Conservation (phyloP, 345 rosid genomes). For the Ailanthus altissimus region DNA sequence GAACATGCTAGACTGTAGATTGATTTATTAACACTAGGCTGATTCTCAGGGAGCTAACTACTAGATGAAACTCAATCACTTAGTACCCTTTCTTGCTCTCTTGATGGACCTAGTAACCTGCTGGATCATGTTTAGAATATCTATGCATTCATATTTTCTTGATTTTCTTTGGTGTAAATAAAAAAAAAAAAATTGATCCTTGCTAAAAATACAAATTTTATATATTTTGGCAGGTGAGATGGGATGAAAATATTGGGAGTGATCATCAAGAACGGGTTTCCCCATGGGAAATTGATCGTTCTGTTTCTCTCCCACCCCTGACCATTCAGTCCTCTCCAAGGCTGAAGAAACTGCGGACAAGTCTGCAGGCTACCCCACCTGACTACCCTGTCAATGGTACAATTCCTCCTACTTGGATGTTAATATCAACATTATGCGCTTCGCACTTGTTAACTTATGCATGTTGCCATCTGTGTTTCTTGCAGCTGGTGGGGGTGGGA, state of each 20-base stretch:
- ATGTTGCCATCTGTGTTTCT: conserved; percentile 6
- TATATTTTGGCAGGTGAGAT: conserved; percentile 58
- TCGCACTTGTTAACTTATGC: not conserved
- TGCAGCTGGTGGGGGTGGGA: conserved; percentile 53
- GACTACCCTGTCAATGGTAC: conserved; percentile 58
- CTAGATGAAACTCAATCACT: not conserved
- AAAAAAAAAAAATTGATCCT: not conserved
- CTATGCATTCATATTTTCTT: not conserved
- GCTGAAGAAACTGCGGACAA: conserved; percentile 71
- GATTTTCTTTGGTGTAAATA: not conserved
- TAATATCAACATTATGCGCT: not conserved
- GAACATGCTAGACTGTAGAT: not conserved
- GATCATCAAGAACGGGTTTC: conserved; percentile 76
- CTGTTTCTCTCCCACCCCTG: conserved; percentile 68
- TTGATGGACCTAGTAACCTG: not conserved
- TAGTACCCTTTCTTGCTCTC: not conserved
- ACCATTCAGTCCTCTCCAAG: conserved; percentile 77
- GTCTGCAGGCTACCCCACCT: conserved; percentile 54
- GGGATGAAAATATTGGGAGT: conserved; percentile 70
- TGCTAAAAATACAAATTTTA: not conserved
- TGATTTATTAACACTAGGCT: not conserved
- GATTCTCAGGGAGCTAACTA: not conserved
- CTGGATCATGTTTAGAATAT: not conserved
- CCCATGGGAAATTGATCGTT: conserved; percentile 90
- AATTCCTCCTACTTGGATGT: not conserved